Evolutionary conservation across 164 flowering plant genomes (phyloP), one percentile per base, ranked within the genome.

Genomic region (Kalanchoe fedtschenkoi): DNA sequence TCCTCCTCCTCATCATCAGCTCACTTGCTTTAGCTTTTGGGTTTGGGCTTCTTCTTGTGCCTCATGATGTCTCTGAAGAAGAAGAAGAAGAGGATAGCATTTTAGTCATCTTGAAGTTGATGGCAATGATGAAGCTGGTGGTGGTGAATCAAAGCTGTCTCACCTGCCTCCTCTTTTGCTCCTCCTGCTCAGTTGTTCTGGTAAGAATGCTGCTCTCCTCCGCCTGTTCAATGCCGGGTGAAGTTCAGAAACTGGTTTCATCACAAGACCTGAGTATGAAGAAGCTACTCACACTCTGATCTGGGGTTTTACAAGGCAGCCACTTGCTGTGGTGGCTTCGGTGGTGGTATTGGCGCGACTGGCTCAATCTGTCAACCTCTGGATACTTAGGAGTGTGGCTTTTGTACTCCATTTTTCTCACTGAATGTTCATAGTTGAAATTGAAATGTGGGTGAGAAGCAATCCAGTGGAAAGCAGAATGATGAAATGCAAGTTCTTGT

Each of bases 311-410:
- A 6, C 19, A 22, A 44, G 5, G 51, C 51, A 8, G 6, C 7
- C 6, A 19, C n/a, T 19, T n/a, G n/a, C n/a, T n/a, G n/a, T 44
- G 3, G 46, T 42, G 3, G 21, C 2, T 26, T 24, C n/a, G 5
- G 56, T 51, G 56, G 56, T 51, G 56, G 56, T 51, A 51, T 51
- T 51, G 56, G 56, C 56, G 56, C 56, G 26, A 32, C 32, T 51
- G 56, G 56, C 56, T 51, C 56, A 51, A 51, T 51, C 56, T 51
- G 56, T 51, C n/a, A n/a, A n/a, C n/a, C n/a, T n/a, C n/a, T n/a
- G n/a, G n/a, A n/a, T n/a, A n/a, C n/a, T n/a, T n/a, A n/a, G n/a
- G n/a, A n/a, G n/a, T n/a, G n/a, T n/a, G n/a, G n/a, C n/a, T n/a
- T n/a, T n/a, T n/a, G n/a, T n/a, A n/a, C n/a, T n/a, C n/a, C n/a